These are phyloP conservation scores for Serendipita sp. DNA, from an alignment of 768 basidiomycete species.

Conservation along the genomic window DNA sequence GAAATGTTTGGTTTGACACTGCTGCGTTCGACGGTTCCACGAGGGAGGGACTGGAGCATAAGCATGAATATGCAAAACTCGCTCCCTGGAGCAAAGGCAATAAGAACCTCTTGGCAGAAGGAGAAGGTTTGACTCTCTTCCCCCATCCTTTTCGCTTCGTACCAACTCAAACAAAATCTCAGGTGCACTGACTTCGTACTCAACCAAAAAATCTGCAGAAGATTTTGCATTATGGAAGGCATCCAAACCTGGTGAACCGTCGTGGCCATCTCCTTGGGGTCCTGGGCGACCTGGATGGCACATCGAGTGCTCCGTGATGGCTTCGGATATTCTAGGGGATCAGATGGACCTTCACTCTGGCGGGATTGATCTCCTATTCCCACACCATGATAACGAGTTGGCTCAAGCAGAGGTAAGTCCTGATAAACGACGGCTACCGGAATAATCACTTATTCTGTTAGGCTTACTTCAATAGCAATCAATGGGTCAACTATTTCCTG, in stretches of 20 bases:
- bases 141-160: neutral
- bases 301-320: constrained; percentile 99
- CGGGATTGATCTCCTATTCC: constrained; percentile 94
- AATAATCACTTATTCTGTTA: constrained; percentile 20
- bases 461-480: constrained; percentile 82
- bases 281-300: constrained; percentile 96
- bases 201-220: constrained; percentile 59
- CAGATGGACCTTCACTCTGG: constrained; percentile 98
- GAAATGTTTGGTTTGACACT: constrained; percentile 89
- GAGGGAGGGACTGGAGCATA: constrained; percentile 17
- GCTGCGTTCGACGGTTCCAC: constrained; percentile 55
- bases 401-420: constrained; percentile 75
- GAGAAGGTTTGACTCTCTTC: constrained; percentile 48
- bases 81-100: constrained; percentile 96
- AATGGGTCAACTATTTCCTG: constrained; percentile 98
- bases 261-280: constrained; percentile 96
- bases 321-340: constrained; percentile 72
- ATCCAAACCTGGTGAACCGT: constrained; percentile 89
- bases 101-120: constrained; percentile 73
- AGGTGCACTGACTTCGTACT: constrained; percentile 43
- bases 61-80: constrained; percentile 82
- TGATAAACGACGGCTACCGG: constrained; percentile 10
- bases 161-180: neutral
- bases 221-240: constrained; percentile 99
- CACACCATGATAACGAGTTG: constrained; percentile 98